Evolutionary conservation across 179 eudicot species (phyloP), one percentile per base, ranked within the genome.

Genomic region (Dionaea muscipula): DNA sequence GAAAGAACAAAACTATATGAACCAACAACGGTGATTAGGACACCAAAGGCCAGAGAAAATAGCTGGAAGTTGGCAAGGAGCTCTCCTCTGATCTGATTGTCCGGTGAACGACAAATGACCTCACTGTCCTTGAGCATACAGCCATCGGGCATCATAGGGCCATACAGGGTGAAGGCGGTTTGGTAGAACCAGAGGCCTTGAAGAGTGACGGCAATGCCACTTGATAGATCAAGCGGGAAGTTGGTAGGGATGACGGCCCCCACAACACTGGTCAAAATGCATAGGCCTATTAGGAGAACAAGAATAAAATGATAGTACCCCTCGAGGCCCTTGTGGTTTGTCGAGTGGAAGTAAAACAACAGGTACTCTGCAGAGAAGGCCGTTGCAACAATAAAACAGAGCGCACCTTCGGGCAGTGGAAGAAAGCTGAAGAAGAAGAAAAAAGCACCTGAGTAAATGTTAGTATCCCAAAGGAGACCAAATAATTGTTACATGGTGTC

Each of bases 101-200:
- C 81, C 1, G 36, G 31, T 16, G 88, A 75, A 41, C 44, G 78
- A 23, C 97, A 90, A 5, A 58, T 39, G 24, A 90, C 74, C 35
- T 70, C 66, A 56, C 67, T 52, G 43, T 49, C 85, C 38, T 78
- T 71, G 39, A 86, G 79, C 51, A 21, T 53, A 54, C 97, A 90
- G 16, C 95, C 95, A 6, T 65, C 55, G 6, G 97, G 97, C 91
- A 90, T 90, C 87, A 84, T 84, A 18, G 95, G 81, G 15, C 97
- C 97, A 36, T 90, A 90, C 10, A 90, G 85, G 25, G 88, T 80
- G 65, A 90, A 86, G 2, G 97, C 97, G 10, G 88, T 84, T 66
- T 90, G 97, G 68, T 84, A 90, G 70, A 90, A 86, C 97, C 97
- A 90, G 37, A 90, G 83, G 60, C 95, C 97, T 70, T 90, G 97